Base-by-base conservation (phyloP, 768 basidiomycete genomes). In the Mycena sanguinolenta region DNA sequence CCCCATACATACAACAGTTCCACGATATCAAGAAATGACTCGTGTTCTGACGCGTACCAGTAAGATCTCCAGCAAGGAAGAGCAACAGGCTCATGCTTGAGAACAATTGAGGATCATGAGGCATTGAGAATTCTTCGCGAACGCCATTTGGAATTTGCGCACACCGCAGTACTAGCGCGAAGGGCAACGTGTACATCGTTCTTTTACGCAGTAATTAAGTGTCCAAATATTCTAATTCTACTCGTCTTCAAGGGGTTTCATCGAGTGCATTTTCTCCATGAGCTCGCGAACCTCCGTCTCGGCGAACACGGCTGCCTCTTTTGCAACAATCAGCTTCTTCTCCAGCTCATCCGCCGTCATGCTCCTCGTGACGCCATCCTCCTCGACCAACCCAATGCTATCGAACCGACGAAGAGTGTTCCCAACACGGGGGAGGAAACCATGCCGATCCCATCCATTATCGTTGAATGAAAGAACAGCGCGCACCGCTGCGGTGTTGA, bases 401-500 rank as follows among this genome's bases (percentile, higher is more conserved):
- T 93, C 92, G 72, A 94, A 95, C 38, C 89, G 86, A 67, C 83
- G 83, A 50, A 94, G 80, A 3, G 92, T 91, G 71, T 90, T 88
- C 32, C 92, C 90, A 30, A 88, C 79, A n/a, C 89, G 88, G 42
- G 94, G 94, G 76, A 95, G 79, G 76, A 91, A 90, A 5, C 84
- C 86, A 68, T 87, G 82, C 14, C 86, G 85, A 77, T 94, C 95
- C 94, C 94, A 95, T 27, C 95, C 94, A 69, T 86, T 90, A 80
- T 96, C 94, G 73, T 95, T 95, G 84, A 94, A 92, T 1, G 91
- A 88, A 28, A 95, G 85, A 25, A 95, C 91, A 9, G 93, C 93
- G 30, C 91, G 88, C 30, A 95, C 93, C 5, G 94, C 94, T 8
- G 95, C 95, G 3, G 89, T 93, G 79, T 96, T 96, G 81, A 96